Conservation (phyloP, 2,329 filamentous ascomycete genomes). For the Fusarium staphyleae region DNA sequence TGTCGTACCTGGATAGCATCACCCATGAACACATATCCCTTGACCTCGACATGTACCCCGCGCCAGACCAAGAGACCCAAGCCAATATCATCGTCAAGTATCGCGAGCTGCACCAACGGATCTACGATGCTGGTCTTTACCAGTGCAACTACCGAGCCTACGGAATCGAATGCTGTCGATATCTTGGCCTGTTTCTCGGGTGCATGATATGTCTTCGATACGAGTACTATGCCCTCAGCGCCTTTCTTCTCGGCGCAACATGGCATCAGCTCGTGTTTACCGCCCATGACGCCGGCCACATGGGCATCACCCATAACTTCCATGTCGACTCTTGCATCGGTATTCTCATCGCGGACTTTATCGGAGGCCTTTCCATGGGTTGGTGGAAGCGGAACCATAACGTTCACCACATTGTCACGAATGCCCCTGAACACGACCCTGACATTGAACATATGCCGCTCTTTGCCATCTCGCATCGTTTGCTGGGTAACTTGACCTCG, state of each 20-base stretch:
- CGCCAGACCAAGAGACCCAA: constrained; percentile 76
- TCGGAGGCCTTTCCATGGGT: constrained; percentile 87
- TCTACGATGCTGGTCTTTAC: constrained; percentile 79
- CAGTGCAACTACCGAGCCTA: constrained; percentile 86
- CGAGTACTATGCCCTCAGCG: constrained; percentile 74
- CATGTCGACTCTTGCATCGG: constrained; percentile 83
- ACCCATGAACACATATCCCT: constrained; percentile 78
- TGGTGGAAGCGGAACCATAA: constrained; percentile 99
- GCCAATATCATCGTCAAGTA: constrained; percentile 81
- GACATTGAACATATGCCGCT: constrained; percentile 93
- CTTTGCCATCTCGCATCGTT: constrained; percentile 84
- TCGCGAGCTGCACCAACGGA: constrained; percentile 73
- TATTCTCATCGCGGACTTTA: constrained; percentile 87
- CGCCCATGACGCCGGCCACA: constrained; percentile 94
- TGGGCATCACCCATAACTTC: constrained; percentile 95
- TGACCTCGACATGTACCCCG: constrained; percentile 82
- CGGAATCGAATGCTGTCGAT: constrained; percentile 75
- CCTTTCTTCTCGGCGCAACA: constrained; percentile 77
- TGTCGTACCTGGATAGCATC: constrained; percentile 73
- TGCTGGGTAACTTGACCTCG: constrained; percentile 75
- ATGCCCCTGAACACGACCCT: constrained; percentile 92
- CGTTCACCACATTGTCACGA: constrained; percentile 95
- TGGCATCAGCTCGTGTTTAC: constrained; percentile 97
- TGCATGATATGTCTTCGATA: constrained; percentile 66
- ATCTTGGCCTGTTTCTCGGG: constrained; percentile 67